Percentiles rank a stretch among this genome's conserved stretches.
phyloP scores from a whole-genome alignment of 2,329 filamentous ascomycete genomes.

The Chaetomium globosum region DNA sequence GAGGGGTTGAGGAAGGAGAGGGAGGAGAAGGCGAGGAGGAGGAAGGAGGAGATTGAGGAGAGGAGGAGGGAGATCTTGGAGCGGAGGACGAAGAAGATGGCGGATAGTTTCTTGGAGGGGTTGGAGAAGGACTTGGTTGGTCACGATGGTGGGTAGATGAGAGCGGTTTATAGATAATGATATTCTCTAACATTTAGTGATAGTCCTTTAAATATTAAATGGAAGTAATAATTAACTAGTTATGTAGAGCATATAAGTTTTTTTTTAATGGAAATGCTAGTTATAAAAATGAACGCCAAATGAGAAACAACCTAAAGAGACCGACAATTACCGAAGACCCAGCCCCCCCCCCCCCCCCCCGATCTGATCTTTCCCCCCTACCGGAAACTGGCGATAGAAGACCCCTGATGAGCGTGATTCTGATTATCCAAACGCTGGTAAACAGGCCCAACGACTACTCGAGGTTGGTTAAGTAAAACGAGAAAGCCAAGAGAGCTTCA shows the following conservation, averaged over 20 bases:
- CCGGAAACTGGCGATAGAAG: background rate
- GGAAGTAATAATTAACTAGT: too few relatives aligned
- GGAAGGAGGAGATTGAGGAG: constrained; percentile 65
- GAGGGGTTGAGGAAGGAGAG: constrained; percentile 62
- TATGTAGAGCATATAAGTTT: too few relatives aligned
- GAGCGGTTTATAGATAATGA: background rate
- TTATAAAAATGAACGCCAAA: background rate
- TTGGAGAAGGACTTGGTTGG: constrained; percentile 42
- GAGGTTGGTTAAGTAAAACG: background rate
- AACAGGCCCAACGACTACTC: background rate
- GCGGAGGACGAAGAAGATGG: constrained; percentile 65
- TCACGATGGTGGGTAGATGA: background rate
- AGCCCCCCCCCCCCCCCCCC: too few relatives aligned
- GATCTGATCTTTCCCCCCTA: background rate
- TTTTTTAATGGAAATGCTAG: too few relatives aligned
- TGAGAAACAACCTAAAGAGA: background rate
- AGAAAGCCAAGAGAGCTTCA: background rate
- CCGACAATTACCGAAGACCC: too few relatives aligned
- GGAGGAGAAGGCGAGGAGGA: constrained; percentile 59
- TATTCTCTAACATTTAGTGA: background rate
- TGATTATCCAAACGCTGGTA: background rate
- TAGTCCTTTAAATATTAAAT: too few relatives aligned
- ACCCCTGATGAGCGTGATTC: background rate
- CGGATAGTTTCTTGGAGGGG: constrained; percentile 71
- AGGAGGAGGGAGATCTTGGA: constrained; percentile 64